phyloP scores from a whole-genome alignment of 768 basidiomycete genomes.

The Trametes villosa region DNA sequence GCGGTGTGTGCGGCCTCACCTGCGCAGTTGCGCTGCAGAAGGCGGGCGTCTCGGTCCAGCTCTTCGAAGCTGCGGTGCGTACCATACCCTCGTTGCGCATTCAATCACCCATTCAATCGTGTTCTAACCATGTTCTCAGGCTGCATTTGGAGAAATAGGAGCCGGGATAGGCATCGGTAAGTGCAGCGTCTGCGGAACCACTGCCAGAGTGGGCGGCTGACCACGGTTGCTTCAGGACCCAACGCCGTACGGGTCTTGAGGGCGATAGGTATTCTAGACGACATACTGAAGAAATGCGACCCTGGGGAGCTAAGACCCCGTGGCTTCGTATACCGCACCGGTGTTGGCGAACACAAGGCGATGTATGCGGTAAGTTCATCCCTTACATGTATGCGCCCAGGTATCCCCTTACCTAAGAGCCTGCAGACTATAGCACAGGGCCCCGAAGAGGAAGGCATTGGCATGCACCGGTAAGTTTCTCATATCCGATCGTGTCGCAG shows the following conservation, averaged over 20 bases:
- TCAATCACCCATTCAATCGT: neutral
- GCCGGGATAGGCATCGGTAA: conserved; percentile 56
- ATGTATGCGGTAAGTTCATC: conserved; percentile 46
- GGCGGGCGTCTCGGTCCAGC: conserved; percentile 47
- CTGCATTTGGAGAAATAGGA: conserved; percentile 54
- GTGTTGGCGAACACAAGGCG: conserved; percentile 42
- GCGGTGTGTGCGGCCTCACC: conserved; percentile 56
- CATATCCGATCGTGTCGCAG: neutral
- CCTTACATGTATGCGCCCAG: neutral
- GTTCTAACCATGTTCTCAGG: conserved; percentile 31
- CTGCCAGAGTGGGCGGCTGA: neutral
- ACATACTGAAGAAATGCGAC: conserved; percentile 43
- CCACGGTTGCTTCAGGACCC: conserved; percentile 40
- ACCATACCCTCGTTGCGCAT: neutral
- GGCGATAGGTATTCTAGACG: conserved; percentile 48
- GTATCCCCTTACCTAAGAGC: neutral
- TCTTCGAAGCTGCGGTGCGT: conserved; percentile 57
- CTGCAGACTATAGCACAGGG: conserved; percentile 6
- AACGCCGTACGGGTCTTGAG: conserved; percentile 53
- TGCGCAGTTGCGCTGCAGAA: conserved; percentile 49
- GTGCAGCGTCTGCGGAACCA: neutral
- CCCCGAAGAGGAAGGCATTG: conserved; percentile 44
- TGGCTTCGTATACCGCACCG: conserved; percentile 47
- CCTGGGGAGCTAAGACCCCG: conserved; percentile 36
- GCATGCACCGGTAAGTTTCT: conserved; percentile 47